phyloP scores from a whole-genome alignment of 805 yeast species.

The Spathaspora passalidarum region DNA sequence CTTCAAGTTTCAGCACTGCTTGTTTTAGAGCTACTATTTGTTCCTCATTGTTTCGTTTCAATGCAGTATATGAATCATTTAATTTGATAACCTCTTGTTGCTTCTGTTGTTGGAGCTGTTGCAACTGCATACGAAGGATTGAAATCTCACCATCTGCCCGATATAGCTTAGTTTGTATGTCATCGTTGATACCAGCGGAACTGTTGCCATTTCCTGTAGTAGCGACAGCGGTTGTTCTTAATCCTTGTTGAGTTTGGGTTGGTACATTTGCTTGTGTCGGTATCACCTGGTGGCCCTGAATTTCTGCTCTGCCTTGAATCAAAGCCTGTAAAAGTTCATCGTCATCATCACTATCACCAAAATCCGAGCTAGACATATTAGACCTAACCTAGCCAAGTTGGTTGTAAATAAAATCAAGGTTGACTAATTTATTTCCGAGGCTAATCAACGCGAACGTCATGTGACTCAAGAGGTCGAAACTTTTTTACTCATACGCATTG shows the following conservation, averaged over 20 bases:
- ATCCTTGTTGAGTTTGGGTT: background rate
- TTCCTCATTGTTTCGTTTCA: slow-evolving; percentile 23
- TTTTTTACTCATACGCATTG: background rate
- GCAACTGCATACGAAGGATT: slow-evolving; percentile 64
- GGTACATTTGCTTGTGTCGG: slow-evolving; percentile 8
- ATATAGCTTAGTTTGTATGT: slow-evolving; percentile 31
- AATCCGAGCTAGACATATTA: slow-evolving; percentile 10
- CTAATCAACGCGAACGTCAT: background rate
- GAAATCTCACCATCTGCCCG: slow-evolving; percentile 79
- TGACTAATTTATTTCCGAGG: no score
- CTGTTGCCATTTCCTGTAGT: background rate
- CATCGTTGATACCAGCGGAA: slow-evolving; percentile 8
- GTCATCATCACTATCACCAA: slow-evolving; percentile 30
- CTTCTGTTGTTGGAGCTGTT: slow-evolving; percentile 40
- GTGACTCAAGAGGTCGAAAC: background rate
- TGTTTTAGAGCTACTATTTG: slow-evolving; percentile 28
- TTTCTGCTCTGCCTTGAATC: slow-evolving; percentile 24
- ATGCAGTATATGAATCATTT: slow-evolving; percentile 13
- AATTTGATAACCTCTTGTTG: slow-evolving; percentile 33
- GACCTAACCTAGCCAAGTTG: no score
- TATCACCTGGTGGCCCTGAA: slow-evolving; percentile 9
- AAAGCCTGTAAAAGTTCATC: slow-evolving; percentile 50
- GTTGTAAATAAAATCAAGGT: no score
- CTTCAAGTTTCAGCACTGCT: slow-evolving; percentile 37
- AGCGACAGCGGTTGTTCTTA: slow-evolving; percentile 1